A percentile compares a stretch with the other conserved stretches of the same genome.
Conservation (phyloP, 768 basidiomycete species). For the Lactarius deliciosus region DNA sequence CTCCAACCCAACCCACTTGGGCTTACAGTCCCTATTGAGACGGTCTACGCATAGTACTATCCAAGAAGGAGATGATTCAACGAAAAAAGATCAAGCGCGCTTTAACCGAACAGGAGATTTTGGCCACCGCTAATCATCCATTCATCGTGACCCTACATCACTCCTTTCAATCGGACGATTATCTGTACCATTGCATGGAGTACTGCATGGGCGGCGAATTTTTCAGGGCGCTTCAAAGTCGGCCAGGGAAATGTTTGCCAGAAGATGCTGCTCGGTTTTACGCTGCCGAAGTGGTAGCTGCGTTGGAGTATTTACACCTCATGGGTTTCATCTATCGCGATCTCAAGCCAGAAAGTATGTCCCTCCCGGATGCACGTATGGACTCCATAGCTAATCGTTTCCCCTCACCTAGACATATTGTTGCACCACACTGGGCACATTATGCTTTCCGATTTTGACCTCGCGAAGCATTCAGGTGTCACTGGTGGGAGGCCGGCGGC, state of each 20-base stretch:
- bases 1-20: constrained; percentile 29
- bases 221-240: constrained; percentile 93
- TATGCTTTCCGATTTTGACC: constrained; percentile 99
- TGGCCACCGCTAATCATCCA: constrained; percentile 97
- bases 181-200: constrained; percentile 99
- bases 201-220: constrained; percentile 99
- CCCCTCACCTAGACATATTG: constrained; percentile 72
- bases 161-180: constrained; percentile 97
- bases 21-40: constrained; percentile 24
- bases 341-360: constrained; percentile 98
- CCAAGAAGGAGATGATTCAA: constrained; percentile 99
- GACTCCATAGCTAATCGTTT: constrained; percentile 26
- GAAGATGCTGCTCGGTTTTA: constrained; percentile 98
- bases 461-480: constrained; percentile 92
- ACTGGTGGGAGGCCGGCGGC: constrained; percentile 83
- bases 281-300: constrained; percentile 97
- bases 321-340: constrained; percentile 99
- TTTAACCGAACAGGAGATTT: constrained; percentile 96
- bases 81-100: constrained; percentile 99
- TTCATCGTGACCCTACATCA: constrained; percentile 99
- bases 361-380: constrained; percentile 6
- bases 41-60: constrained; percentile 65
- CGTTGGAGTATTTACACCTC: constrained; percentile 96
- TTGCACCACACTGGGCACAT: constrained; percentile 98
- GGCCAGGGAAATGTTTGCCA: constrained; percentile 93